Conservation (phyloP, 2,329 filamentous ascomycete genomes). For the Trichophyton rubrum region DNA sequence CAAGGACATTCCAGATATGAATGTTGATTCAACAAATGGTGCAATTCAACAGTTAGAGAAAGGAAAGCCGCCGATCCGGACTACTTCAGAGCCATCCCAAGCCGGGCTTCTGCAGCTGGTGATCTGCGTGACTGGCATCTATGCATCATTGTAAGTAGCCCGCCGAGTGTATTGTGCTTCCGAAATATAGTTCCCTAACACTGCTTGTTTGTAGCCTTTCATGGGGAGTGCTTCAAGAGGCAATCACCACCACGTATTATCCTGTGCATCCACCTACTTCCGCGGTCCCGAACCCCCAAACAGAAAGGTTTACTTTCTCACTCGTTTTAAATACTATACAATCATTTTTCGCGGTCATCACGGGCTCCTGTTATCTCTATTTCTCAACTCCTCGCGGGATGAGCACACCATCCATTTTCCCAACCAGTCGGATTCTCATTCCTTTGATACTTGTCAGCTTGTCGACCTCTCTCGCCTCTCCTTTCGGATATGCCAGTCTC, state of each 20-base stretch:
- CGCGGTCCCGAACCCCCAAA: slow-evolving; percentile 25
- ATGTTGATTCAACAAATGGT: slow-evolving; percentile 23
- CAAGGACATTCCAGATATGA: slow-evolving; percentile 22
- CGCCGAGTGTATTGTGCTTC: not conserved
- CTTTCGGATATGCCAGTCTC: slow-evolving; percentile 86
- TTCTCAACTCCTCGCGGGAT: slow-evolving; percentile 46
- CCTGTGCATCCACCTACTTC: slow-evolving; percentile 44
- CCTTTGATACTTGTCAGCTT: slow-evolving; percentile 76
- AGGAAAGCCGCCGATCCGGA: slow-evolving; percentile 14
- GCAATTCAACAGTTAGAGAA: slow-evolving; percentile 12
- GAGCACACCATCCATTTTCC: slow-evolving; percentile 51
- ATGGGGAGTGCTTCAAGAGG: slow-evolving; percentile 94
- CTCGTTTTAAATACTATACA: slow-evolving; percentile 96
- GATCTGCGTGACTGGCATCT: slow-evolving; percentile 87
- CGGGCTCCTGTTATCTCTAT: slow-evolving; percentile 76
- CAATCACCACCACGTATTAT: slow-evolving; percentile 87
- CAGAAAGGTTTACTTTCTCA: slow-evolving; percentile 77
- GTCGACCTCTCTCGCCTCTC: slow-evolving; percentile 79
- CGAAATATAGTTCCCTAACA: not conserved
- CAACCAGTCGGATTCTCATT: slow-evolving; percentile 57
- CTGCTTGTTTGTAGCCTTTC: slow-evolving; percentile 50
- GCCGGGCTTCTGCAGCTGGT: slow-evolving; percentile 63
- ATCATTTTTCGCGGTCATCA: slow-evolving; percentile 72
- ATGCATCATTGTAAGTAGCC: slow-evolving; percentile 72
- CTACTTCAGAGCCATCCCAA: slow-evolving; percentile 21